Percentiles rank a stretch among this genome's conserved stretches.
These are phyloP conservation scores for Agrocybe chaxingu DNA, from an alignment of 768 basidiomycete species.

Conservation along the genomic window DNA sequence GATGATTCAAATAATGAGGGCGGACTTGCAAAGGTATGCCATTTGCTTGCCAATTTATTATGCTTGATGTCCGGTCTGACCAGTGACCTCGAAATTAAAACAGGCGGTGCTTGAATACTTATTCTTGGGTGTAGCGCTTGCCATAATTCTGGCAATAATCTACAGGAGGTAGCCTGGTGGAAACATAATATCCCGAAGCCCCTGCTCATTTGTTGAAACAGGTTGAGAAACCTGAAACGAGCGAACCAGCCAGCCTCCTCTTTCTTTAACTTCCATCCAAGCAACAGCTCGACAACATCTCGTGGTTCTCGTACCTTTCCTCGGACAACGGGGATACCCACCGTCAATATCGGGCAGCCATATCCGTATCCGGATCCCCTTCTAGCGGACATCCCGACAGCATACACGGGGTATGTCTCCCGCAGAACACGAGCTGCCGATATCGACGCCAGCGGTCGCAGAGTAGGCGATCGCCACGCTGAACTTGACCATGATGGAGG, in stretches of 20 bases:
- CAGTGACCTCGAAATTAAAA: neutral
- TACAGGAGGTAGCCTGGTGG: conserved; percentile 16
- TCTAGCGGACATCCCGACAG: conserved; percentile 10
- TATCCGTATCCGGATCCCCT: conserved; percentile 8
- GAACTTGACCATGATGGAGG: conserved; percentile 27
- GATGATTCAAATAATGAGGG: conserved; percentile 2
- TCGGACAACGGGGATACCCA: conserved; percentile 9
- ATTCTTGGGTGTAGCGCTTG: conserved; percentile 22
- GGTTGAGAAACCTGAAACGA: conserved; percentile 6
- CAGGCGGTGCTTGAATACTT: conserved; percentile 29
- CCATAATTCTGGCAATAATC: conserved; percentile 19
- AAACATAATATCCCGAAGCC: neutral
- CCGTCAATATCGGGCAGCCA: conserved; percentile 3
- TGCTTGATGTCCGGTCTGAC: neutral
- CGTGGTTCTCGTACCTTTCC: conserved; percentile 5
- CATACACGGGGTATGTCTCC: conserved; percentile 2
- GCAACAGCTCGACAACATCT: neutral
- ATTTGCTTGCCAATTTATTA: neutral
- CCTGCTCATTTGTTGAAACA: neutral
- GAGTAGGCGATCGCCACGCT: conserved; percentile 5
- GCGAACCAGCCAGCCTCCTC: conserved; percentile 4
- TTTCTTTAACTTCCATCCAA: conserved; percentile 1
- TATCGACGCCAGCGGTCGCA: conserved; percentile 37
- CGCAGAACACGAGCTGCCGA: conserved; percentile 30
- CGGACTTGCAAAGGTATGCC: conserved; percentile 22